These are phyloP conservation scores for Fusarium algeriense DNA, from an alignment of 2,329 filamentous ascomycete genomes.

Conservation along the genomic window DNA sequence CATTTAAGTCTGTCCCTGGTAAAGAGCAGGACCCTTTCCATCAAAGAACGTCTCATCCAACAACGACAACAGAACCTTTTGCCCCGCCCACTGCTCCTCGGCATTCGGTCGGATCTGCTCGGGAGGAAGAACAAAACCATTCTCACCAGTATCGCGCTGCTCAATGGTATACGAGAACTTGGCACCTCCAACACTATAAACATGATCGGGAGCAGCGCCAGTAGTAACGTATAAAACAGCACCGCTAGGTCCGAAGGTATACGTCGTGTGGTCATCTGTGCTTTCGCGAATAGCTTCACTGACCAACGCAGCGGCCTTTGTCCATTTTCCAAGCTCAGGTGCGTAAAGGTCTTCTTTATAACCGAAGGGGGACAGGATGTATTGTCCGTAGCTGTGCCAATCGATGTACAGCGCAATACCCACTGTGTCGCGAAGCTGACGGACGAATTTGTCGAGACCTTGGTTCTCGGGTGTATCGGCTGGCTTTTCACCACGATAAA, in stretches of 20 bases:
- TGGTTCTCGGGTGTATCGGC: constrained; percentile 61
- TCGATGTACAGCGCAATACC: constrained; percentile 63
- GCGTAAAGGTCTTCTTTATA: constrained; percentile 58
- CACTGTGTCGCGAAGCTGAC: constrained; percentile 48
- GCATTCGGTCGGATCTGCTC: constrained; percentile 54
- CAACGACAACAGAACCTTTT: constrained; percentile 50
- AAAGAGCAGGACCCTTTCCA: constrained; percentile 44
- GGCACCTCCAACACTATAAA: constrained; percentile 42
- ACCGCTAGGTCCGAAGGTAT: constrained; percentile 55
- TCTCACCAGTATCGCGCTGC: constrained; percentile 50
- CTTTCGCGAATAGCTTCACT: constrained; percentile 50
- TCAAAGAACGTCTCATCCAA: constrained; percentile 54
- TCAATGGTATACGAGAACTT: constrained; percentile 58
- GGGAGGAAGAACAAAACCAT: constrained; percentile 55
- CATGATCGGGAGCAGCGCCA: constrained; percentile 49
- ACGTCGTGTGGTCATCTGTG: constrained; percentile 49
- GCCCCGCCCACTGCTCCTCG: constrained; percentile 55
- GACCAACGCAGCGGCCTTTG: constrained; percentile 50
- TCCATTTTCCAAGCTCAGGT: constrained; percentile 56
- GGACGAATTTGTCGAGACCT: constrained; percentile 54
- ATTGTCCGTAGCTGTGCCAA: constrained; percentile 60
- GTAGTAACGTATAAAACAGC: constrained; percentile 54
- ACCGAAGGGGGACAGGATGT: constrained; percentile 59
- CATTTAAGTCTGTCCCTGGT: constrained; percentile 27
- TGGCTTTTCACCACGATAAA: constrained; percentile 56